phyloP scores from a whole-genome alignment of 75 land plant genomes.

The Cryptomeria japonica region DNA sequence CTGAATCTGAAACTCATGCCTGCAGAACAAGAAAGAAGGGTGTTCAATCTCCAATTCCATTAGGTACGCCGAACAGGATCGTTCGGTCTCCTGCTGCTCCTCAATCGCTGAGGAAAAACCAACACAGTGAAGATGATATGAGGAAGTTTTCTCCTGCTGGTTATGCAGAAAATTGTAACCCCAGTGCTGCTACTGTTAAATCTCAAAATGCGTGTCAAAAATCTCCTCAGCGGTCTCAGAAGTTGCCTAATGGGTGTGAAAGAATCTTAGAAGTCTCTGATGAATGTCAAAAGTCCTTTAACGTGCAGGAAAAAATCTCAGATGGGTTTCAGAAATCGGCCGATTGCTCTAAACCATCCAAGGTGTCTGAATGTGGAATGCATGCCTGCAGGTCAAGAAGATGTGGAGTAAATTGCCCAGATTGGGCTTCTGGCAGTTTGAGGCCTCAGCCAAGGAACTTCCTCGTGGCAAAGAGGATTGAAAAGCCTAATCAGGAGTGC shows the following conservation, averaged over 20 bases:
- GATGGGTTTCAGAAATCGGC: neutral
- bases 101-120: neutral
- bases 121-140: neutral
- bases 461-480: conserved; percentile 53
- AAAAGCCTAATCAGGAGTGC: neutral
- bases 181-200: neutral
- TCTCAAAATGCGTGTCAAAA: neutral
- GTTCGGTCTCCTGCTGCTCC: too few relatives aligned
- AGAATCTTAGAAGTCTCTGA: neutral
- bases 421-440: neutral
- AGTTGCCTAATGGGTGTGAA: neutral
- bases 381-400: neutral
- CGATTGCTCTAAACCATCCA: neutral
- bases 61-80: neutral
- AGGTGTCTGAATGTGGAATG: neutral
- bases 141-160: neutral
- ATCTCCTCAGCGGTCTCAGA: neutral
- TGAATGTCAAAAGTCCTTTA: neutral
- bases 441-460: conserved; percentile 47
- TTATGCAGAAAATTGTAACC: neutral
- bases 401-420: conserved; percentile 4
- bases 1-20: too few relatives aligned
- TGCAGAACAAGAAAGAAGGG: neutral
- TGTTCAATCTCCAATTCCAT: neutral
- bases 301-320: neutral